Evolutionary conservation across 371 early-diverging fungal species (phyloP).

Genomic region (Thermomucor indicae-seudaticae): DNA sequence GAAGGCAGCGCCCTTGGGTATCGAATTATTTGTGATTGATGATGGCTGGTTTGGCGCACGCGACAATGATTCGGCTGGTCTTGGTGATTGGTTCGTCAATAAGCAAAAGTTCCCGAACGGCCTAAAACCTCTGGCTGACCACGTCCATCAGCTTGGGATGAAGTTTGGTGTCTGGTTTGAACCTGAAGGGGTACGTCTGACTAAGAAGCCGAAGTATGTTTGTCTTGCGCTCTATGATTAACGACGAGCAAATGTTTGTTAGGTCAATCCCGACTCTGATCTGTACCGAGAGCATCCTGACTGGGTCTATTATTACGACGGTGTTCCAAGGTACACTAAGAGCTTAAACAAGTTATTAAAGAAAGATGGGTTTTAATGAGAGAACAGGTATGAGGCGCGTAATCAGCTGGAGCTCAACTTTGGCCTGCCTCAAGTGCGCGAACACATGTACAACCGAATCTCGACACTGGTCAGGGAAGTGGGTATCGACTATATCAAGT

Average conservation of each 20-base stretch:
- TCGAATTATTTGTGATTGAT: slow-evolving; percentile 47
- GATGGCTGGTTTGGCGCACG: slow-evolving; percentile 52
- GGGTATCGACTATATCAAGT: slow-evolving; percentile 40
- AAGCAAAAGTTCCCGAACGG: slow-evolving; percentile 46
- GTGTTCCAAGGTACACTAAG: slow-evolving; percentile 4
- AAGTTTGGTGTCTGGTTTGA: slow-evolving; percentile 58
- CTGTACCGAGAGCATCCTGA: slow-evolving; percentile 43
- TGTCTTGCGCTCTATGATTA: too few relatives aligned
- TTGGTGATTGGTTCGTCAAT: slow-evolving; percentile 54
- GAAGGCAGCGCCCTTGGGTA: slow-evolving; percentile 28
- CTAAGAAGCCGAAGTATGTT: not conserved
- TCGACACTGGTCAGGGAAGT: slow-evolving; percentile 10
- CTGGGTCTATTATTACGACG: slow-evolving; percentile 27
- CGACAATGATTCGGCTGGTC: slow-evolving; percentile 30
- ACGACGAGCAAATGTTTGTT: too few relatives aligned
- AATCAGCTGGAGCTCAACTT: slow-evolving; percentile 37
- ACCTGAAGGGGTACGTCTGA: slow-evolving; percentile 34
- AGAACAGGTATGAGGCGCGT: slow-evolving; percentile 22
- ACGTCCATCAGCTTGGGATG: slow-evolving; percentile 41
- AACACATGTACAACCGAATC: slow-evolving; percentile 16
- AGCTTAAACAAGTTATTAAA: too few relatives aligned
- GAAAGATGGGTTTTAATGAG: too few relatives aligned
- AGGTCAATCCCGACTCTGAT: slow-evolving; percentile 34
- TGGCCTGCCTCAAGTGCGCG: slow-evolving; percentile 19
- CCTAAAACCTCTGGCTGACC: slow-evolving; percentile 35